Percentiles rank a stretch among this genome's conserved stretches.
phyloP scores from a whole-genome alignment of 345 rosid species.

The Syzygium jambos region DNA sequence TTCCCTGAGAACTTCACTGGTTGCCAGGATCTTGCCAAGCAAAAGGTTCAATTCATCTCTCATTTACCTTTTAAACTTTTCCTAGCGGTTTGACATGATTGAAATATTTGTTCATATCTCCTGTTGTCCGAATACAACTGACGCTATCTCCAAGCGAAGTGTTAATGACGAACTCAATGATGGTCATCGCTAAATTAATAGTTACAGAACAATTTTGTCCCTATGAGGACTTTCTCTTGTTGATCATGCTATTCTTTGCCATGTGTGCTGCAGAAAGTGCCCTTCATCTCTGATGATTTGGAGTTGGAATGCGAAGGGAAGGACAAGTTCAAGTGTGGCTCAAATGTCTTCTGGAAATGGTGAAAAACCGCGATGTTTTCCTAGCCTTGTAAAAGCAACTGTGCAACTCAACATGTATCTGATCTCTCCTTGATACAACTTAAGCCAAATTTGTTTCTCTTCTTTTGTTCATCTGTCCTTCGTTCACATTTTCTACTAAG shows the following conservation, averaged over 20 bases:
- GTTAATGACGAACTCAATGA: background rate
- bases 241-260: background rate
- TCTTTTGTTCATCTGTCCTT: background rate
- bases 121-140: background rate
- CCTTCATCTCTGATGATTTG: conserved; percentile 75
- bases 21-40: conserved; percentile 98
- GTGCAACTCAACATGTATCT: conserved; percentile 22
- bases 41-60: conserved; percentile 42
- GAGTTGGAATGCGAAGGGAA: conserved; percentile 88
- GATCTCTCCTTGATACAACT: conserved; percentile 6
- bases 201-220: background rate
- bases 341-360: conserved; percentile 99
- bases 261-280: conserved; percentile 70
- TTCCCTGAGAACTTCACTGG: conserved; percentile 99
- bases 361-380: conserved; percentile 14
- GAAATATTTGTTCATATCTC: background rate
- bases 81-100: background rate
- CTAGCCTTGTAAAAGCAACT: background rate
- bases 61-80: background rate
- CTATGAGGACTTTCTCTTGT: background rate
- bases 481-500: background rate
- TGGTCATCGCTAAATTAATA: background rate
- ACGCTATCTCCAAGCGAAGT: background rate
- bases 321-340: conserved; percentile 97
- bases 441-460: background rate